Evolutionary conservation across 2,329 filamentous ascomycete genomes (phyloP), one percentile per base, ranked within the genome.

Genomic region (Cladophialophora yegresii): DNA sequence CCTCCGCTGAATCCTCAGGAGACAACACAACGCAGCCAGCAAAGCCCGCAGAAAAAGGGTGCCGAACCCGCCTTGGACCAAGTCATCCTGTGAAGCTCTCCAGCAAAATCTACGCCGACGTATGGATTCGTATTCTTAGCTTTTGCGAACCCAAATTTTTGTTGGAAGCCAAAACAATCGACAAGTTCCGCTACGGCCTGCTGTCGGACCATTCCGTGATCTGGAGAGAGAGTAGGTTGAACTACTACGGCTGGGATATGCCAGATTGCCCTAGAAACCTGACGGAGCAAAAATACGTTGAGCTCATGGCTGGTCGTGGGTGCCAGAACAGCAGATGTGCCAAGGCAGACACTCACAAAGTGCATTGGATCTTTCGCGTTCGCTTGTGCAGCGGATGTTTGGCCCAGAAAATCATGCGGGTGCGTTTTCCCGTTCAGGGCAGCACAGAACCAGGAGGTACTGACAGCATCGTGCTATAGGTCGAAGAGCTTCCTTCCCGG

Each of bases 351-450:
- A 70, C 68, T 4, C 57, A 58, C n/a, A 64, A 65, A 22, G 69
- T 70, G 5, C 67, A 66, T 43, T 71, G 70, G 70, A 61, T 61
- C 3, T 70, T 71, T 59, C 66, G 67, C 49, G 51, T 67, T 13
- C 67, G 70, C 5, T 64, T 71, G 8, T 71, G 70, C 54, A 43
- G 62, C 13, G 58, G 64, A 16, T 71, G 70, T 55, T 66, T 70
- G 40, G 62, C 50, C 32, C 32, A 63, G 30, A 70, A 67, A 36
- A 69, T 63, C n/a, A 65, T 64, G 58, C 54, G 55, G 16, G 63
- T 66, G 43, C 26, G 63, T 62, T 54, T 7, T 32, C 47, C 47
- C 22, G 45, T 32, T 23, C 40, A 22, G 6, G n/a, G 32, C 22
- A 45, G 12, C 9, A 12, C 23, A 20, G 36, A 47, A 20, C n/a